phyloP scores from a whole-genome alignment of 495 filamentous ascomycete species.

The Lasiosphaeris hirsuta region DNA sequence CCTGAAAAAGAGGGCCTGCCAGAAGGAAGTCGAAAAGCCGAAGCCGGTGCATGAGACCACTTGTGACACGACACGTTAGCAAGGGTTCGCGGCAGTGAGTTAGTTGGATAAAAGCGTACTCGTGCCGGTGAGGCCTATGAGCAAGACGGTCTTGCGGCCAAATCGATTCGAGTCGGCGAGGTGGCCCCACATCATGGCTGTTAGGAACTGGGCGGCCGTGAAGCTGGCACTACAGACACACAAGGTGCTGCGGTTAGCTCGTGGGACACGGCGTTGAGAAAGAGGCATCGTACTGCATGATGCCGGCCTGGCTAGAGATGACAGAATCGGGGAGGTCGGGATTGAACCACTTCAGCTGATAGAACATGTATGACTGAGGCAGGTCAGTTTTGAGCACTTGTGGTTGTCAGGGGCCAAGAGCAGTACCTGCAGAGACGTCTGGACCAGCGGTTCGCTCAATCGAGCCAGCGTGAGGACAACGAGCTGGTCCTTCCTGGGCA shows the following conservation, averaged over 20 bases:
- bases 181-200: slow-evolving; percentile 81
- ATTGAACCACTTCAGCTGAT: slow-evolving; percentile 70
- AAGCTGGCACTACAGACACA: slow-evolving; percentile 54
- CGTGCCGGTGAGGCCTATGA: slow-evolving; percentile 72
- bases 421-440: slow-evolving; percentile 64
- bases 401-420: not conserved
- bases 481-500: slow-evolving; percentile 74
- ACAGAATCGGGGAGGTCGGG: slow-evolving; percentile 59
- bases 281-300: slow-evolving; percentile 51
- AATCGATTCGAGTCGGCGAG: slow-evolving; percentile 66
- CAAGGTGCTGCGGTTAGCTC: not conserved
- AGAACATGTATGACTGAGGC: slow-evolving; percentile 67
- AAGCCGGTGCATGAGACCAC: slow-evolving; percentile 73
- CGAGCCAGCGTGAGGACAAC: slow-evolving; percentile 69
- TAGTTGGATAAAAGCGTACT: slow-evolving; percentile 23
- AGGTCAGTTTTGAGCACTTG: not conserved
- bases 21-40: slow-evolving; percentile 70
- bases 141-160: slow-evolving; percentile 72
- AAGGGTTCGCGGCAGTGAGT: not conserved
- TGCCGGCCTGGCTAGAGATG: slow-evolving; percentile 73
- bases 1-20: slow-evolving; percentile 69
- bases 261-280: not conserved
- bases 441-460: slow-evolving; percentile 73
- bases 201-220: slow-evolving; percentile 78
- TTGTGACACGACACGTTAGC: slow-evolving; percentile 7